A percentile compares a stretch with the other conserved stretches of the same genome.
These are phyloP conservation scores for Tuber magnatum DNA, from an alignment of 495 filamentous ascomycete genomes.

Conservation along the genomic window DNA sequence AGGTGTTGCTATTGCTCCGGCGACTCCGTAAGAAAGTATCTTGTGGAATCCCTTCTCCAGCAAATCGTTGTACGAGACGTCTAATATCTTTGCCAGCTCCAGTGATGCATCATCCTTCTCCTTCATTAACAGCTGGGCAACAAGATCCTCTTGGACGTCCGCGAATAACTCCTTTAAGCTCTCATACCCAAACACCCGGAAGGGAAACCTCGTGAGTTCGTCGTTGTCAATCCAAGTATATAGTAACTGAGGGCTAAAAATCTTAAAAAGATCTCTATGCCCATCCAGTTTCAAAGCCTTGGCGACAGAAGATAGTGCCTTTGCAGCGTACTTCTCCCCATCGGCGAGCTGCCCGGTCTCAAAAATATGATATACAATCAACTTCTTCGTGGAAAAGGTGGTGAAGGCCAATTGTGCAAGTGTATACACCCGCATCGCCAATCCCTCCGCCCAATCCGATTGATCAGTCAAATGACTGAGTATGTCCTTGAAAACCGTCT, in stretches of 20 bases:
- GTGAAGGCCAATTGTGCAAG: conserved; percentile 63
- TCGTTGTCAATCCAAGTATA: conserved; percentile 63
- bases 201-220: conserved; percentile 60
- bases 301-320: conserved; percentile 61
- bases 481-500: conserved; percentile 72
- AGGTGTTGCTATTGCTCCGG: conserved; percentile 63
- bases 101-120: conserved; percentile 57
- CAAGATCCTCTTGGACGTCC: conserved; percentile 70
- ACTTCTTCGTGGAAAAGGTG: conserved; percentile 72
- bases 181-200: conserved; percentile 68
- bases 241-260: conserved; percentile 86
- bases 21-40: conserved; percentile 74
- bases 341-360: conserved; percentile 66
- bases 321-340: conserved; percentile 61
- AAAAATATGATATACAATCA: conserved; percentile 82
- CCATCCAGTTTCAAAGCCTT: conserved; percentile 55
- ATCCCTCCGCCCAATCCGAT: conserved; percentile 65
- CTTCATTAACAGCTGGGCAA: conserved; percentile 79
- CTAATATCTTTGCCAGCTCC: conserved; percentile 54
- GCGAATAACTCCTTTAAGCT: conserved; percentile 60
- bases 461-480: conserved; percentile 65
- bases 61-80: conserved; percentile 51
- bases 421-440: conserved; percentile 72
- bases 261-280: conserved; percentile 64
- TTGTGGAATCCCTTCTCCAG: conserved; percentile 66